Percentiles rank a stretch among this genome's conserved stretches.
Evolutionary conservation across 2,329 filamentous ascomycete genomes (phyloP).

Genomic region (Clathrospora elynae): DNA sequence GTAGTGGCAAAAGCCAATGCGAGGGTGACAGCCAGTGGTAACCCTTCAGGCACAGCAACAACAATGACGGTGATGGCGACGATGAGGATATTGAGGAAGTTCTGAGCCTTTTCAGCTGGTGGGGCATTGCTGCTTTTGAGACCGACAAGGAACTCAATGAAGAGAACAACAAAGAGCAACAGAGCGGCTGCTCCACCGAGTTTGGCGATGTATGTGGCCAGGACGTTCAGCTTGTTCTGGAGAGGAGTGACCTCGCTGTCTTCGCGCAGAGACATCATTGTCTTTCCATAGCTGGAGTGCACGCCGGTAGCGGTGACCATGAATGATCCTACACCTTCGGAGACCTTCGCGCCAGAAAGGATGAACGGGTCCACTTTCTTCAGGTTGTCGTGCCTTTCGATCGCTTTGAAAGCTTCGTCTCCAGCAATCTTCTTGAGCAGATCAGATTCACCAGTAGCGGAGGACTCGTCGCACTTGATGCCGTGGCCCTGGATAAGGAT

Average conservation of each 20-base stretch:
- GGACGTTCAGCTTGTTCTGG: constrained; percentile 75
- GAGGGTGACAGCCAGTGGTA: constrained; percentile 70
- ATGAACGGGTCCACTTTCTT: constrained; percentile 82
- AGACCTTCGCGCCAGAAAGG: constrained; percentile 81
- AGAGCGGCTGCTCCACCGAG: constrained; percentile 77
- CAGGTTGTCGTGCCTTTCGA: constrained; percentile 65
- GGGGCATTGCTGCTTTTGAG: constrained; percentile 61
- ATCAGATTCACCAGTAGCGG: constrained; percentile 75
- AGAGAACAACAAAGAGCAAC: constrained; percentile 79
- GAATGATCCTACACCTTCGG: constrained; percentile 76
- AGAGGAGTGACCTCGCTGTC: constrained; percentile 78
- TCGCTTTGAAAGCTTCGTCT: constrained; percentile 68
- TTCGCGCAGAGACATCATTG: constrained; percentile 76
- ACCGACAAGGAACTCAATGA: constrained; percentile 81
- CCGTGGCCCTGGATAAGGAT: constrained; percentile 70
- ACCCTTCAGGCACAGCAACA: constrained; percentile 70
- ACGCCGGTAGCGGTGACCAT: constrained; percentile 75
- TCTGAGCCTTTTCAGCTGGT: constrained; percentile 76
- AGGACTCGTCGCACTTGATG: constrained; percentile 74
- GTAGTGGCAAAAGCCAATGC: constrained; percentile 71
- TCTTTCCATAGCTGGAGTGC: constrained; percentile 76
- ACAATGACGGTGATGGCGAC: constrained; percentile 70
- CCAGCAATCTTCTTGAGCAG: constrained; percentile 70
- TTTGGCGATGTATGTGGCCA: constrained; percentile 82
- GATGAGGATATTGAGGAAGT: constrained; percentile 67